These are phyloP conservation scores for Mimosa bimucronata DNA, from an alignment of 306 rosid genomes.

Conservation along the genomic window DNA sequence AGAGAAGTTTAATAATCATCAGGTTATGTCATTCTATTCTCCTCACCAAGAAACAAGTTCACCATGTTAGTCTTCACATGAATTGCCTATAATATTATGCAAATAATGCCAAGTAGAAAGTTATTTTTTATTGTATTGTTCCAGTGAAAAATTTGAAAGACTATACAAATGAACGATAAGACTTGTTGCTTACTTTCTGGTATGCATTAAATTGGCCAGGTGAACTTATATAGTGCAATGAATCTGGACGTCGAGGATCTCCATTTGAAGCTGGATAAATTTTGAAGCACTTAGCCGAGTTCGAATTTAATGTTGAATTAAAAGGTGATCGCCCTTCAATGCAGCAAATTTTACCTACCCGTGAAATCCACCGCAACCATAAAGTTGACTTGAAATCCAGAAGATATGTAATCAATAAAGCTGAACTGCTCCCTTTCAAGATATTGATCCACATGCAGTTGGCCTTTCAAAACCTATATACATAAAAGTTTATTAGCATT, in stretches of 20 bases:
- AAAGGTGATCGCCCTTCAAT: background rate
- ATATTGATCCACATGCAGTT: constrained; percentile 76
- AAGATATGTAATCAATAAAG: constrained; percentile 85
- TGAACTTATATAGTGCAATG: constrained; percentile 71
- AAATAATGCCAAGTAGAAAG: background rate
- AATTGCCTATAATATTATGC: background rate
- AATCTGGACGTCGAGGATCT: constrained; percentile 57
- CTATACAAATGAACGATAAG: constrained; percentile 17
- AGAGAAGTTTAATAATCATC: constrained; percentile 8
- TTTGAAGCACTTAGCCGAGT: constrained; percentile 33
- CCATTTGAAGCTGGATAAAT: constrained; percentile 80
- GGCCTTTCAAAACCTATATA: constrained; percentile 69
- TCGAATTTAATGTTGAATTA: constrained; percentile 9
- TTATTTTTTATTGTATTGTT: background rate
- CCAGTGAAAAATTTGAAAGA: constrained; percentile 16
- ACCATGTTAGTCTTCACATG: background rate
- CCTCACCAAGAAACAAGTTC: background rate
- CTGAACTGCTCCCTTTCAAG: constrained; percentile 68
- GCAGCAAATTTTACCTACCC: constrained; percentile 44
- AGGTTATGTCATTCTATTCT: background rate
- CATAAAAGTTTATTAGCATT: constrained; percentile 18
- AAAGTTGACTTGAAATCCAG: constrained; percentile 87
- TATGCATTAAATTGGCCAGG: constrained; percentile 71
- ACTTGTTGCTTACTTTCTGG: constrained; percentile 59
- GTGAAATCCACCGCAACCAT: constrained; percentile 97